Conservation (phyloP, 1,284 basidiomycete species). For the Mycena citricolor region DNA sequence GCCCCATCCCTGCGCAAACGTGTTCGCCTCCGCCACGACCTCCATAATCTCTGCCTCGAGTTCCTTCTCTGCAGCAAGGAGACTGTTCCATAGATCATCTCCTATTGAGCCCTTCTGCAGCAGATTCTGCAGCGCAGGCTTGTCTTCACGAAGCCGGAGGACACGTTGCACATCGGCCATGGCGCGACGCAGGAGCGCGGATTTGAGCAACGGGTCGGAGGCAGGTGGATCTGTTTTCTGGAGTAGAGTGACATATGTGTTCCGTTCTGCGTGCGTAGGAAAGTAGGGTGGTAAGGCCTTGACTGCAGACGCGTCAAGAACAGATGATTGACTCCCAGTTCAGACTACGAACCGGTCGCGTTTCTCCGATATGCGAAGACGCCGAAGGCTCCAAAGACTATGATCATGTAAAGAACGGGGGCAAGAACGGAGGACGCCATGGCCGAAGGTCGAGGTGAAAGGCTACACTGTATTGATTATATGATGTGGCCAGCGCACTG, state of each 20-base stretch:
- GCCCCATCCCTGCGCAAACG: constrained; percentile 94
- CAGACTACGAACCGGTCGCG: constrained; percentile 60
- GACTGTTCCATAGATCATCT: constrained; percentile 92
- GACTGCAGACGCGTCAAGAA: constrained; percentile 30
- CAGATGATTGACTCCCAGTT: constrained; percentile 17
- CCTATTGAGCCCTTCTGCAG: constrained; percentile 93
- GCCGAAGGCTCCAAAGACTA: constrained; percentile 85
- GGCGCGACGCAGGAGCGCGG: constrained; percentile 91
- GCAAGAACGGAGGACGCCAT: constrained; percentile 92
- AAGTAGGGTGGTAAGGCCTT: constrained; percentile 87
- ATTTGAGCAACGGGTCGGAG: constrained; percentile 83
- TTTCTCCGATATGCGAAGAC: constrained; percentile 90
- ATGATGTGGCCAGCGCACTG: no score
- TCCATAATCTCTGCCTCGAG: constrained; percentile 95
- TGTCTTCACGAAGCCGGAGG: constrained; percentile 90
- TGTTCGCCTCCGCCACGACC: constrained; percentile 93
- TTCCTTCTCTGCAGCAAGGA: constrained; percentile 93
- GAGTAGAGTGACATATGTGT: constrained; percentile 88
- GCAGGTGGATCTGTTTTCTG: constrained; percentile 76
- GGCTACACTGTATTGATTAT: no score
- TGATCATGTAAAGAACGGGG: constrained; percentile 85
- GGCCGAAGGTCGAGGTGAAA: constrained; percentile 22
- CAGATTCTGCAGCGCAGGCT: constrained; percentile 84
- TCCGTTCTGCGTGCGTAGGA: constrained; percentile 82
- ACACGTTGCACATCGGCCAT: constrained; percentile 90